Base-by-base conservation (phyloP, 768 basidiomycete genomes). In the Strobilomyces dryophilus region DNA sequence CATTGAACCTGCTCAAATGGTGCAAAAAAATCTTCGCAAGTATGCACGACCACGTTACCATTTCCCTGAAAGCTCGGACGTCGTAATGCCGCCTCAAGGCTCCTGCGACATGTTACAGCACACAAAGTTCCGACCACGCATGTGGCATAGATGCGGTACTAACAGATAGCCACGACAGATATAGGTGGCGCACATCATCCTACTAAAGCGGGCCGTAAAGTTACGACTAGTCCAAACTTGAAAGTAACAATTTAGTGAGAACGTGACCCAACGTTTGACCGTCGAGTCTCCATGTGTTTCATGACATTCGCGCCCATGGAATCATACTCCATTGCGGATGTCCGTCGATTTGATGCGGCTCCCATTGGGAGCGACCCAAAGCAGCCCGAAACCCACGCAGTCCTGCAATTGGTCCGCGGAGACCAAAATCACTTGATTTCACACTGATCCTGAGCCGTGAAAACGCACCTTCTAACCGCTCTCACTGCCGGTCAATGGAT, bases 331-430 rank as follows among this genome's bases (percentile, higher is more conserved):
- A 50, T 18, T 61, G 53, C 48, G 61, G 66, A 57, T 50, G 58
- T 48, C 63, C 65, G 63, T 62, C 60, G 43, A 54, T 34, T 45
- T 51, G 58, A 62, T 53, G 24, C 24, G 47, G 45, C 50, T 54
- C 65, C 39, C 52, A 45, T 52, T 52, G 52, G 39, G 35, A 39
- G 55, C 11, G 31, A 24, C 40, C 53, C 45, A 34, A 56, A 64
- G 57, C 53, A 52, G 39, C 52, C 43, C 40, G 40, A 48, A 52
- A 58, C 61, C 53, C 55, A 61, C 53, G 46, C 51, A 52, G 27
- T 50, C 44, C 52, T 54, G 20, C 55, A 39, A 45, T 21, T 49
- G 40, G 53, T 69, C 67, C 67, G 62, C 63, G 65, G 67, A 61
- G 46, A n/a, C 53, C 42, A 29, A 49, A 41, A 32, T 12, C 10